Conservation (phyloP, 2,329 filamentous ascomycete species). For the Fusarium sp. region DNA sequence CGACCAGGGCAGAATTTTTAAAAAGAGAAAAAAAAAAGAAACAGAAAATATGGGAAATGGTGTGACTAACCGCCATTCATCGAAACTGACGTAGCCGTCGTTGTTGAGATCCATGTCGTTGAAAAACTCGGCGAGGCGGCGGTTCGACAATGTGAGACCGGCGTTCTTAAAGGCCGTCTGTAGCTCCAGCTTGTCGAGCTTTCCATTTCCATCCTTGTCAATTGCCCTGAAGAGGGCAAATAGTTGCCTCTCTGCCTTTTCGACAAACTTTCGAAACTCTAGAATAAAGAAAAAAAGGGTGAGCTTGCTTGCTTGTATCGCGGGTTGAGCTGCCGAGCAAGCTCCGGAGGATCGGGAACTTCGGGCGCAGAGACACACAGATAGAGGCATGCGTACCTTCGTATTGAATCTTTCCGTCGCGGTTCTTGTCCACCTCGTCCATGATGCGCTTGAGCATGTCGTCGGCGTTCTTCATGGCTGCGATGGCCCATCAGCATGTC, state of each 20-base stretch:
- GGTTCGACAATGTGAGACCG: constrained; percentile 80
- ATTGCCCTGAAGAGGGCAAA: constrained; percentile 85
- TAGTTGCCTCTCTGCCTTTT: constrained; percentile 86
- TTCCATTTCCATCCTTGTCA: constrained; percentile 85
- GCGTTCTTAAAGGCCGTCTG: constrained; percentile 80
- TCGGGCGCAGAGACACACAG: neutral
- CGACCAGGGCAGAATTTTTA: neutral
- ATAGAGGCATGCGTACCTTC: constrained; percentile 69
- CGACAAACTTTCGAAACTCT: constrained; percentile 93
- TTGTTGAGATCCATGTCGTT: constrained; percentile 88
- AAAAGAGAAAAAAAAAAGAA: constrained; percentile 1
- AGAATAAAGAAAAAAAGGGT: constrained; percentile 19
- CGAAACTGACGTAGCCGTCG: constrained; percentile 88
- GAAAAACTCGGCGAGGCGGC: constrained; percentile 87
- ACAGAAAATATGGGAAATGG: constrained; percentile 15
- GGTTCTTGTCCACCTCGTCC: constrained; percentile 83
- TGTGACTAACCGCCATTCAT: constrained; percentile 91
- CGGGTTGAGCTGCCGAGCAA: constrained; percentile 15
- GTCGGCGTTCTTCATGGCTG: constrained; percentile 89
- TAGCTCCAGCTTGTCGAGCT: constrained; percentile 87
- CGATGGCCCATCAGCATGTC: constrained; percentile 40
- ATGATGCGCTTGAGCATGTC: constrained; percentile 84
- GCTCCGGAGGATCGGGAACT: constrained; percentile 17
- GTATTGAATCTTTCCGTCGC: constrained; percentile 91
- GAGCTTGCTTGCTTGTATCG: constrained; percentile 23